A percentile compares a stretch with the other conserved stretches of the same genome.
Conservation (phyloP, 176 grass and related monocot species). For the Puccinellia tenuiflora region DNA sequence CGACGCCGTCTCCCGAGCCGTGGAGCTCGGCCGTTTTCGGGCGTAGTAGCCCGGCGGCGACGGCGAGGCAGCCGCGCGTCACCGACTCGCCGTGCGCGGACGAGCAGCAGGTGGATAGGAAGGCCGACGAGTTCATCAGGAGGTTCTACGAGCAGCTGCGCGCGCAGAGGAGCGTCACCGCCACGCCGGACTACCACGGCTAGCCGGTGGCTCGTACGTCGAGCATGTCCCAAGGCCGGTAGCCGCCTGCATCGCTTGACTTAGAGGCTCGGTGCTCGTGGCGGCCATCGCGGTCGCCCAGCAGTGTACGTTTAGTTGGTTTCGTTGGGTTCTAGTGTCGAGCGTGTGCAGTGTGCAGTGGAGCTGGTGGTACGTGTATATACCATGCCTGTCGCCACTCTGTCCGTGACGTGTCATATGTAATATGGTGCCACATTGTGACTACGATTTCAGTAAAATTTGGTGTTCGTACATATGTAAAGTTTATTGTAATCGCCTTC, state of each 20-base stretch:
- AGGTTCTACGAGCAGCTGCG: slow-evolving; percentile 80
- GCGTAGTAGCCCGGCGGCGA: background rate
- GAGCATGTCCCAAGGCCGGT: background rate
- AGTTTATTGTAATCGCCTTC: too few relatives aligned
- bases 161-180: slow-evolving; percentile 45
- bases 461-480: too few relatives aligned
- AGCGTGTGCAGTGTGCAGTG: background rate
- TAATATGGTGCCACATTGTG: too few relatives aligned
- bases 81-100: slow-evolving; percentile 39
- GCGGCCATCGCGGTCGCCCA: background rate
- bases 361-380: background rate
- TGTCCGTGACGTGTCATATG: too few relatives aligned
- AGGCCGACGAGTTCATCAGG: slow-evolving; percentile 65
- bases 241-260: slow-evolving; percentile 8
- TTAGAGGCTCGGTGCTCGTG: too few relatives aligned
- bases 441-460: too few relatives aligned
- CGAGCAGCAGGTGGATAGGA: slow-evolving; percentile 47
- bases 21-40: background rate
- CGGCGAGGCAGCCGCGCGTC: slow-evolving; percentile 30
- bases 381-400: too few relatives aligned
- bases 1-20: slow-evolving; percentile 20
- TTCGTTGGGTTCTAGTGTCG: background rate
- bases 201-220: slow-evolving; percentile 6
- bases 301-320: background rate
- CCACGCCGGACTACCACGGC: slow-evolving; percentile 46